phyloP scores from a whole-genome alignment of 2,329 filamentous ascomycete species.

The Paecilomyces fulvus region DNA sequence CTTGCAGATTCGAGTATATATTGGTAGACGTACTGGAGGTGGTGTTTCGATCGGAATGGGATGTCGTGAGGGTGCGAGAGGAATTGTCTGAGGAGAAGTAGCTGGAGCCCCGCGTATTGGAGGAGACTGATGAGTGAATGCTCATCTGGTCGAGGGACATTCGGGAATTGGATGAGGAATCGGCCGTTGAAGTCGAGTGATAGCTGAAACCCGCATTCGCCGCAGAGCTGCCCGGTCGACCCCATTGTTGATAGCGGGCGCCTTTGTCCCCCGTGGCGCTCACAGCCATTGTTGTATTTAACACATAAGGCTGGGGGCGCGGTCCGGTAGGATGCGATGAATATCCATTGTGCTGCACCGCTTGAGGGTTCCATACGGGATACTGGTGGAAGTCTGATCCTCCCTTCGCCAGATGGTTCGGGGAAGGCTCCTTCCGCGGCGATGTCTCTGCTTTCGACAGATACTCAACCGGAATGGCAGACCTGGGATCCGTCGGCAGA shows the following conservation, averaged over 20 bases:
- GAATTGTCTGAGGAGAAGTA: constrained; percentile 49
- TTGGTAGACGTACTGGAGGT: constrained; percentile 15
- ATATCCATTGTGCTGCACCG: constrained; percentile 40
- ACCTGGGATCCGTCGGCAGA: constrained; percentile 55
- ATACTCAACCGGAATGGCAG: constrained; percentile 65
- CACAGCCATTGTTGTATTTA: constrained; percentile 58
- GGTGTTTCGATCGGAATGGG: constrained; percentile 27
- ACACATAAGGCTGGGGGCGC: constrained; percentile 49
- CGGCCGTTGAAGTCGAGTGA: constrained; percentile 50
- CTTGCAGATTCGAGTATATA: constrained; percentile 23
- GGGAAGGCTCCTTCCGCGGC: constrained; percentile 61
- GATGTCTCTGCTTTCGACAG: constrained; percentile 56
- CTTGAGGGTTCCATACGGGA: constrained; percentile 57
- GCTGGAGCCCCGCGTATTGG: constrained; percentile 48
- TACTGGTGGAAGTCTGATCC: constrained; percentile 83
- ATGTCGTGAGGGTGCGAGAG: constrained; percentile 34
- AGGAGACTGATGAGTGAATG: constrained; percentile 53
- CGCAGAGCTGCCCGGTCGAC: constrained; percentile 49
- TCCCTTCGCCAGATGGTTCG: constrained; percentile 74
- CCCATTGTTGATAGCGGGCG: constrained; percentile 72
- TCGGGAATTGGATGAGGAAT: constrained; percentile 46
- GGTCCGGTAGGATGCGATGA: constrained; percentile 53
- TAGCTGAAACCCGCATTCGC: constrained; percentile 45
- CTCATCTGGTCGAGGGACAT: constrained; percentile 58
- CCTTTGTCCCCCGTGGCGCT: constrained; percentile 60